Evolutionary conservation across 495 filamentous ascomycete species (phyloP), one percentile per base, ranked within the genome.

Genomic region (Hyaloscypha finlandica): DNA sequence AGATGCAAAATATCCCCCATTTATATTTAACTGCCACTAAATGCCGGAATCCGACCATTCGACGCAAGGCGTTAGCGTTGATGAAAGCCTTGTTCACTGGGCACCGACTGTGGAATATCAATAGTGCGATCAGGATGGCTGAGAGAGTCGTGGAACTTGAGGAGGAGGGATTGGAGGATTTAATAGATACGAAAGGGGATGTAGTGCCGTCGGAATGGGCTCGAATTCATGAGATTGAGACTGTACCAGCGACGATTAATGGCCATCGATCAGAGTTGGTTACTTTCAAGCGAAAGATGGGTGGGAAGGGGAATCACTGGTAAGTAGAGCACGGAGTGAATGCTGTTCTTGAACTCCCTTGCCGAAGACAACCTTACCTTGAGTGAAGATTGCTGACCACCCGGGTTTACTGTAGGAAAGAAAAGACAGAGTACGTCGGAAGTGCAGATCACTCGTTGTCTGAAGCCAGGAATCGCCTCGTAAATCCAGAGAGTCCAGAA

Each of bases 1-100:
- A 77, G 29, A 63, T 75, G 22, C 74, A 75, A 14, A 72, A 80
- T 37, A 70, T 81, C n/a, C 59, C 57, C 8, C 70, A 75, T 0
- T 62, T 80, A 3, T 81, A 75, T 59, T 51, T 74, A 12, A 72
- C 75, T 6, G 79, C 74, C 8, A 74, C 72, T 6, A 70, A 72
- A n/a, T 84, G 81, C 62, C 74, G 81, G 6, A 76, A 83, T 64
- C 79, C 79, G 3, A 35, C 59, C 0, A 73, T 81, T 39, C 75
- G 81, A 16, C 75, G 80, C 1, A 72, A 71, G 58, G 81, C 81
- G 8, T 70, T 82, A 2, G 30, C 22, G 6, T n/a, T 59, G 4
- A 4, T 59, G 57, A 59, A 37, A 20, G 14, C 0, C 2, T 20
- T 2, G 12, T 22, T 20, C 8, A 16, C 30, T 4, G 4, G 33